Base-by-base conservation (phyloP, 2,329 filamentous ascomycete species). In the Colletotrichum eremochloae region DNA sequence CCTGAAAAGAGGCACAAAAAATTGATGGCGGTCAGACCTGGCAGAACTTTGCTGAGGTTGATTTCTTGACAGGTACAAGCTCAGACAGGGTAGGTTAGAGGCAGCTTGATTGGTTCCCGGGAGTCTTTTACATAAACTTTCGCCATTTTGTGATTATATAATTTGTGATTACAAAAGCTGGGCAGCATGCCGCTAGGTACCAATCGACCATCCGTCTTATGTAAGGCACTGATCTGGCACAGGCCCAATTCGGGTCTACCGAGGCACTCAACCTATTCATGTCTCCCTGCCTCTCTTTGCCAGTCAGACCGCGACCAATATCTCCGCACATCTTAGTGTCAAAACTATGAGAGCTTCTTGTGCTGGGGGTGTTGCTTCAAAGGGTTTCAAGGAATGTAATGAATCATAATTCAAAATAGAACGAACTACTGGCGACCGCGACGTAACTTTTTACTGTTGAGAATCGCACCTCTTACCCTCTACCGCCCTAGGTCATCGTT, bases 41-140 rank as follows among this genome's bases (percentile, higher is more conserved):
- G 68, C 68, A 70, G 63, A 70, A 70, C 68, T 61, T 61, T 67
- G 38, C 68, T 61, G 55, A 56, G 29, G 56, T 70, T 67, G 61
- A 29, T 24, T 57, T 56, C 24, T 40, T 36, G 20, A 2, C 9
- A 48, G 33, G n/a, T 46, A 4, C 42, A 44, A 6, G 44, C 8
- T 63, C 33, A 2, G 7, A 9, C n/a, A 52, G 36, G 15, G 33
- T 66, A 63, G 62, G 6, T 33, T 18, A n/a, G 55, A 46, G 55
- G n/a, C 29, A 53, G n/a, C n/a, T 46, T 56, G 68, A 70, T 67
- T 70, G 68, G 68, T 18, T 38, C 29, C 12, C 11, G 46, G 46
- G 18, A 48, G 2, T 24, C 18, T 11, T 55, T n/a, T 50, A 20
- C 18, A 6, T 44, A 44, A 20, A 18, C 38, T 33, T 7, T 14